These are phyloP conservation scores for Chaetothyriales sp. DNA, from an alignment of 2,329 filamentous ascomycete genomes.

Conservation along the genomic window DNA sequence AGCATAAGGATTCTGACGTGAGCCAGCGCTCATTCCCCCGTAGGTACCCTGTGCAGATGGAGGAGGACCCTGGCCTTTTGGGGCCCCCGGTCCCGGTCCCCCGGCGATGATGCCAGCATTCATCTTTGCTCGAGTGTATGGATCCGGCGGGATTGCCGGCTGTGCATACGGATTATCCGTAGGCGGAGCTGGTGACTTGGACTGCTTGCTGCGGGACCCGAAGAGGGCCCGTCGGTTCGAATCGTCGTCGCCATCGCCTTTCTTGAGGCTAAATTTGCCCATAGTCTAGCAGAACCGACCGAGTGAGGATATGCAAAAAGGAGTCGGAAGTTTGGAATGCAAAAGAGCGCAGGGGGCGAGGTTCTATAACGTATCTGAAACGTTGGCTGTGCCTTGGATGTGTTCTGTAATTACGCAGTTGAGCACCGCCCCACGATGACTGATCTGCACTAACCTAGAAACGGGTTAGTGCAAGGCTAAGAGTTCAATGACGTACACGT, in stretches of 20 bases:
- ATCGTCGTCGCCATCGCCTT: conserved; percentile 38
- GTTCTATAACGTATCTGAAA: background rate
- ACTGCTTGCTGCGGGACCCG: conserved; percentile 39
- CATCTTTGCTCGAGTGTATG: conserved; percentile 38
- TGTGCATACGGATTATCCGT: conserved; percentile 42
- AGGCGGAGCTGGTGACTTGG: conserved; percentile 36
- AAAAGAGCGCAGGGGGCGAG: background rate
- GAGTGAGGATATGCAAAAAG: background rate
- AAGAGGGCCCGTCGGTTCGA: conserved; percentile 43
- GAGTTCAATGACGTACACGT: too few species aligned
- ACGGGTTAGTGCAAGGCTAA: too few species aligned
- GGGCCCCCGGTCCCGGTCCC: conserved; percentile 3
- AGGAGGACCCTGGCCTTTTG: conserved; percentile 3
- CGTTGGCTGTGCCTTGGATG: too few species aligned
- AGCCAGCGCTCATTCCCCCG: conserved; percentile 4
- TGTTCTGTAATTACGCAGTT: too few species aligned
- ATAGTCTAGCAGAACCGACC: conserved; percentile 17
- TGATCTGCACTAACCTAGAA: too few species aligned
- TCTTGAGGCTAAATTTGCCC: conserved; percentile 34
- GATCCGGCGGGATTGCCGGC: conserved; percentile 34
- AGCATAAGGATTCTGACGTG: background rate
- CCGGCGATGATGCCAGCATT: conserved; percentile 24
- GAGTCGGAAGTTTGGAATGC: background rate
- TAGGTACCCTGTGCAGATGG: conserved; percentile 16
- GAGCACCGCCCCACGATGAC: too few species aligned